Percentiles rank a stretch among this genome's conserved stretches.
These are phyloP conservation scores for Protea cynaroides DNA, from an alignment of 164 flowering plant species.

Conservation along the genomic window DNA sequence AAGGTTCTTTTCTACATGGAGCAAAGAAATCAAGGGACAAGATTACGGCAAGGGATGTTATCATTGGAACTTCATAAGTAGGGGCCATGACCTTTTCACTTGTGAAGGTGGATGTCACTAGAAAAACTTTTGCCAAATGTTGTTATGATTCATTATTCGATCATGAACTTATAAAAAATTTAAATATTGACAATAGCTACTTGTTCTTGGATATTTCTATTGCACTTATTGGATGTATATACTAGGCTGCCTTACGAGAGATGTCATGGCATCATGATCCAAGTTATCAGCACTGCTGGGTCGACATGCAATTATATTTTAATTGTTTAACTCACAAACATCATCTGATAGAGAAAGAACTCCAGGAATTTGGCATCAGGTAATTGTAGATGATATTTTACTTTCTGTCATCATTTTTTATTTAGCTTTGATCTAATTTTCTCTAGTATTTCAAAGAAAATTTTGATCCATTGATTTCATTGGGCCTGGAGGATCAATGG, in stretches of 20 bases:
- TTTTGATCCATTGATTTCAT: neutral
- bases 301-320: conserved; percentile 95
- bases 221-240: neutral
- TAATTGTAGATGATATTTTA: conserved; percentile 21
- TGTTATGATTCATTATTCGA: neutral
- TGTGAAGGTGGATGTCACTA: too few relatives aligned
- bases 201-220: neutral
- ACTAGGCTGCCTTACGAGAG: neutral
- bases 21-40: too few relatives aligned
- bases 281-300: conserved; percentile 99
- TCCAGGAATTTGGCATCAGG: conserved; percentile 99
- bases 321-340: conserved; percentile 97
- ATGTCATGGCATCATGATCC: conserved; percentile 10
- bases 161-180: neutral
- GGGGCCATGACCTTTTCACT: too few relatives aligned
- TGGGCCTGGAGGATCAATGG: neutral
- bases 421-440: neutral
- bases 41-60: too few relatives aligned
- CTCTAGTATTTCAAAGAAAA: neutral
- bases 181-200: neutral
- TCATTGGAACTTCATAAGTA: too few relatives aligned
- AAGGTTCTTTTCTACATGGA: too few relatives aligned
- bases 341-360: conserved; percentile 98
- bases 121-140: neutral
- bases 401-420: neutral